Conservation (phyloP, 495 filamentous ascomycete species). For the Bathelium albidoporum region DNA sequence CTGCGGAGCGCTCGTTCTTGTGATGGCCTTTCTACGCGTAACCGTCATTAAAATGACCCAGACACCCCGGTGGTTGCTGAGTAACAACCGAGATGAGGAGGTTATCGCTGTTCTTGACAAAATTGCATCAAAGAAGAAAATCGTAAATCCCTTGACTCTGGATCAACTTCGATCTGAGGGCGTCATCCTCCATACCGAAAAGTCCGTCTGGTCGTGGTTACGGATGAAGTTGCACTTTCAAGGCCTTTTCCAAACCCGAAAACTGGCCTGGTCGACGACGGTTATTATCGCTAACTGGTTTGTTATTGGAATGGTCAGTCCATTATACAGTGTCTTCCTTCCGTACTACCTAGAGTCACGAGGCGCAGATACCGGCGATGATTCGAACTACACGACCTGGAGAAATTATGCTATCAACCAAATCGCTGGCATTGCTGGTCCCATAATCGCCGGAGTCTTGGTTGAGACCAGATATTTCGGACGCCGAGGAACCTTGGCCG, state of each 20-base stretch:
- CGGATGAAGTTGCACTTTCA: slow-evolving; percentile 36
- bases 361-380: slow-evolving; percentile 22
- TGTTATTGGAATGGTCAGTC: slow-evolving; percentile 42
- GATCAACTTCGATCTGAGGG: slow-evolving; percentile 42
- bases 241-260: slow-evolving; percentile 51
- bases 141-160: slow-evolving; percentile 51
- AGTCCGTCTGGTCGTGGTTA: slow-evolving; percentile 20
- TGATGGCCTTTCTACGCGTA: slow-evolving; percentile 55
- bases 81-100: slow-evolving; percentile 51
- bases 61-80: slow-evolving; percentile 63
- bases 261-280: slow-evolving; percentile 47
- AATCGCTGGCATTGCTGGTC: slow-evolving; percentile 32
- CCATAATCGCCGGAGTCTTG: slow-evolving; percentile 32
- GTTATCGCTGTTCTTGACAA: slow-evolving; percentile 49
- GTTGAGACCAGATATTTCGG: slow-evolving; percentile 30
- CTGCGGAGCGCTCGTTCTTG: slow-evolving; percentile 55
- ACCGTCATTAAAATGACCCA: slow-evolving; percentile 57
- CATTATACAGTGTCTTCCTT: slow-evolving; percentile 51
- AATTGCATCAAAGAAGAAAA: slow-evolving; percentile 53
- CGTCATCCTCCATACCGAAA: slow-evolving; percentile 25
- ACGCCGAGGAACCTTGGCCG: slow-evolving; percentile 30
- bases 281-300: slow-evolving; percentile 6
- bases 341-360: slow-evolving; percentile 26
- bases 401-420: slow-evolving; percentile 39
- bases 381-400: slow-evolving; percentile 31